These are phyloP conservation scores for Euphorbia peplus DNA, from an alignment of 345 rosid species.

Conservation along the genomic window DNA sequence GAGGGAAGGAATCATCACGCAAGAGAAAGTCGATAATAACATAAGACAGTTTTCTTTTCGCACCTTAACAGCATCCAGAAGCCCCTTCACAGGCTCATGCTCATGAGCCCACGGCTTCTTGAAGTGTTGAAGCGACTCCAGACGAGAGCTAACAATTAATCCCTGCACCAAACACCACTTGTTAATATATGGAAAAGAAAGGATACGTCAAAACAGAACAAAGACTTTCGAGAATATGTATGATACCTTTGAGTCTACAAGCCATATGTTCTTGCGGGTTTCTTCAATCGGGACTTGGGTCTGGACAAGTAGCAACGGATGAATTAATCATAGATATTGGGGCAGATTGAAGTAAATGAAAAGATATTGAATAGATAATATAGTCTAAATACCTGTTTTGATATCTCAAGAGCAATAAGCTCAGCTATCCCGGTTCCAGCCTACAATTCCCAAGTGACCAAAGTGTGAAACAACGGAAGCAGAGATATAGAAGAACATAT, in stretches of 20 bases:
- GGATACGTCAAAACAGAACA: not conserved
- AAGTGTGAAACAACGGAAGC: slow-evolving; percentile 7
- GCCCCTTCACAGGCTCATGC: slow-evolving; percentile 66
- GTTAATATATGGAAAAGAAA: not conserved
- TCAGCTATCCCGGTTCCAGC: slow-evolving; percentile 99
- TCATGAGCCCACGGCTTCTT: slow-evolving; percentile 96
- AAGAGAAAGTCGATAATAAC: not conserved
- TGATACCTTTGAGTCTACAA: slow-evolving; percentile 92
- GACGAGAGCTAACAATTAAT: slow-evolving; percentile 67
- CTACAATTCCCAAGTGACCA: slow-evolving; percentile 34
- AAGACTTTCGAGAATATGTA: slow-evolving; percentile 8
- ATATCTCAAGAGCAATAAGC: slow-evolving; percentile 87
- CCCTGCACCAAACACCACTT: slow-evolving; percentile 47
- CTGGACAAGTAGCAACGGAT: slow-evolving; percentile 36
- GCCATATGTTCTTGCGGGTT: slow-evolving; percentile 88
- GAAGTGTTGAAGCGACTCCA: slow-evolving; percentile 83
- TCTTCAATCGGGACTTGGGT: slow-evolving; percentile 61
- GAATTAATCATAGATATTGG: slow-evolving; percentile 23
- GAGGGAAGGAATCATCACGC: not conserved
- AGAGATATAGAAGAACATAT: not conserved
- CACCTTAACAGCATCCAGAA: slow-evolving; percentile 77
- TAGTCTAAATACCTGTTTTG: slow-evolving; percentile 74
- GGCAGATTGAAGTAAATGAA: slow-evolving; percentile 7
- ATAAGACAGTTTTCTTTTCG: slow-evolving; percentile 21
- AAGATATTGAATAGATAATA: not conserved